Base-by-base conservation (phyloP, 148 eudicot genomes). In the Camellia granthamiana region DNA sequence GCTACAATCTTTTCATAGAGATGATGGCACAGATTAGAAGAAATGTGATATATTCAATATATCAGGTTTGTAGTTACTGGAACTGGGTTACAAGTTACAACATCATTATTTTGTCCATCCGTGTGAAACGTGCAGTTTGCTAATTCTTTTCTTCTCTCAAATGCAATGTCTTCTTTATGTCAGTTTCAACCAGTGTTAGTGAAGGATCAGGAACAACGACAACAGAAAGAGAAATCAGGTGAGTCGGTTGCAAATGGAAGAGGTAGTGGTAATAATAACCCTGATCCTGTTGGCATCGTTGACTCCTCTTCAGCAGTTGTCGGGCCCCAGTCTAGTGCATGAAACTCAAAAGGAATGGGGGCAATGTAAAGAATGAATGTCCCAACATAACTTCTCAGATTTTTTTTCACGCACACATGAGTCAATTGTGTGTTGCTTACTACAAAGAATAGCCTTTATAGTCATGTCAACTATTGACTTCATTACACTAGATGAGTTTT, bases 1-100 rank as follows among this genome's bases (percentile, higher is more conserved):
- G 99, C 75, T 96, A 96, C 90, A 94, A 94, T 84, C 99, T 96
- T 44, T 96, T 96, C 79, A 87, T 96, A 18, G 98, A 92, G 76
- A 96, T 96, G 99, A 96, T 96, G 99, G 98, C 99, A 51, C 97
- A 94, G 84, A 91, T 96, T 47, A 84, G 98, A 85, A 91, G 99
- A 88, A 96, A 96, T 73, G 99, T 96, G 68, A 94, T 94, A 83
- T 96, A 96, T 84, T 84, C 99, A 56, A 92, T 94, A 66, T 96
- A 96, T 89, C 99, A 96, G 98, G 98, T 94, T 79, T 16, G 85
- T 77, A 49, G 51, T 55, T n/a, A 70, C 68, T 83, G 47, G 47
- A 84, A 51, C 49, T 83, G 63, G 70, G 43, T 52, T 12, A 38
- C 21, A 21, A n/a, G 7, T 51, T 42, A 58, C 77, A 52, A 49